Base-by-base conservation (phyloP, 2,329 filamentous ascomycete genomes). In the Fusarium pininemorale region DNA sequence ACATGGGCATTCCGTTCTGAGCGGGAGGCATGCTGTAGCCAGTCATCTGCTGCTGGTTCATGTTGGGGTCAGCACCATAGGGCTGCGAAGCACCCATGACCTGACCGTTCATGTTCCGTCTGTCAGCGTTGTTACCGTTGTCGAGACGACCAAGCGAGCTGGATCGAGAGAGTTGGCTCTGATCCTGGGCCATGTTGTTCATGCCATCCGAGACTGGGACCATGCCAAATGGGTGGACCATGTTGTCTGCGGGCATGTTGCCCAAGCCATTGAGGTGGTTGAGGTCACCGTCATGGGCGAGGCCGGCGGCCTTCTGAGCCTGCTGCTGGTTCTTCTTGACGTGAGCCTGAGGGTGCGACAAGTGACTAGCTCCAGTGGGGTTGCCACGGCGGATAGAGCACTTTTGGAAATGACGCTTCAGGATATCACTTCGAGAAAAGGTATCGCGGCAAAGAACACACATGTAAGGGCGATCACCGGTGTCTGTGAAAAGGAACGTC, bases 371-470 rank as follows among this genome's bases (percentile, higher is more conserved):
- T 78, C 95, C 95, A 22, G 95, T 98, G 62, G 96, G 96, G 84
- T 98, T 98, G 66, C 96, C 96, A 81, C 96, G 92, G 79, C 96
- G 92, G 75, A 98, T 94, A 44, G 96, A 98, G 86, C 96, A 99
- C 87, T 99, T 99, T 84, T 98, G 95, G 85, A 98, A 99, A 85
- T 99, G 96, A 75, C 96, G 94, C 88, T 99, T 99, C 79, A 99
- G 87, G 75, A 99, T 98, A 82, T 99, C 96, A 88, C 95, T 98
- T 82, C 96, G 92, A 55, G 94, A 98, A 85, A 99, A 99, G 39
- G 95, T 98, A 84, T 98, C 96, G 83, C 96, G 95, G 88, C 96
- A 99, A 58, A 99, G 88, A 75, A 97, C 94, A 85, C 96, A 99
- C 91, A 97, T 97, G 86, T 99, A 99, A 65, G 96, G 96, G 76